Percentiles rank a stretch among this genome's conserved stretches.
Evolutionary conservation across 1,284 basidiomycete species (phyloP).

Genomic region (Agaricales sp.): DNA sequence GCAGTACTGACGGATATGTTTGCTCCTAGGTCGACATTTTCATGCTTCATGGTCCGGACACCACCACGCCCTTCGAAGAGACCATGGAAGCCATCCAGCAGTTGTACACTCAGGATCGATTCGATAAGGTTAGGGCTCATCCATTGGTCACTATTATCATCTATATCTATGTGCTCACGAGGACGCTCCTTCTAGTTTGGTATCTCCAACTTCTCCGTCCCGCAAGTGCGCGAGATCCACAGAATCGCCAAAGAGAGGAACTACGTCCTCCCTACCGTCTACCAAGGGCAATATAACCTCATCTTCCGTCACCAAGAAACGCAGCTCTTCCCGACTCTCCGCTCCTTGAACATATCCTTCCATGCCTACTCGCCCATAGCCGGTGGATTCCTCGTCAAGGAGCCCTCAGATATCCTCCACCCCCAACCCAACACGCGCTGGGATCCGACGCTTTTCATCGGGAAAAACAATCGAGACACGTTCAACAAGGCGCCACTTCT

Average conservation of each 20-base stretch:
- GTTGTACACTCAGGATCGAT: constrained; percentile 31
- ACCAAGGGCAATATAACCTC: constrained; percentile 26
- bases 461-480: background rate
- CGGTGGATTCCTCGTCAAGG: constrained; percentile 1
- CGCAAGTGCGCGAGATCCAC: constrained; percentile 28
- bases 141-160: background rate
- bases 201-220: constrained; percentile 35
- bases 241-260: constrained; percentile 20
- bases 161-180: background rate
- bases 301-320: constrained; percentile 29
- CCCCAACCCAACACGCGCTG: background rate
- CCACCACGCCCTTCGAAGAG: constrained; percentile 34
- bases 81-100: constrained; percentile 32
- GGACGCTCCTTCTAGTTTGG: constrained; percentile 21
- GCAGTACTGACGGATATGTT: background rate
- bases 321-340: constrained; percentile 31
- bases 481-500: background rate
- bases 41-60: constrained; percentile 32
- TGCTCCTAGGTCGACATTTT: background rate
- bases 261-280: constrained; percentile 14
- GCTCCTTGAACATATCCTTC: constrained; percentile 29
- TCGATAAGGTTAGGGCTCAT: constrained; percentile 20
- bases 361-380: constrained; percentile 33
- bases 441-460: background rate
- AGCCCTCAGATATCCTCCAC: background rate